Percentiles rank a stretch among this genome's conserved stretches.
Conservation (phyloP, 805 yeast genomes). For the Candida michaelii region DNA sequence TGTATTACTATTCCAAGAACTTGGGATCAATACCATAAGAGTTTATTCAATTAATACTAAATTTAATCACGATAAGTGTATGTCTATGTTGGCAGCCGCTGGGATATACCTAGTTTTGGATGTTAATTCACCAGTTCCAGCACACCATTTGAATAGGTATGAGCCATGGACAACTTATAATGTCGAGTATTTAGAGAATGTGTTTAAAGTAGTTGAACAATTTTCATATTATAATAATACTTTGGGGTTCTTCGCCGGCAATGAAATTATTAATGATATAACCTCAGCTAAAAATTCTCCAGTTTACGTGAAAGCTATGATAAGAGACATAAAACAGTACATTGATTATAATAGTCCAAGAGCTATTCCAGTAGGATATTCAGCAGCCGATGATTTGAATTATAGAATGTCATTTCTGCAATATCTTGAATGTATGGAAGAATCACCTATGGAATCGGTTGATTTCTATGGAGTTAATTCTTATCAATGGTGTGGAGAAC, state of each 20-base stretch:
- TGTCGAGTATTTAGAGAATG: constrained; percentile 65
- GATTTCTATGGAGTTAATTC: constrained; percentile 85
- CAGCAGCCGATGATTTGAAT: constrained; percentile 90
- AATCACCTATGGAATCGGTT: constrained; percentile 50
- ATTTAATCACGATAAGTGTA: constrained; percentile 82
- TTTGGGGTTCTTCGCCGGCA: constrained; percentile 88
- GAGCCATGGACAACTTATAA: constrained; percentile 93
- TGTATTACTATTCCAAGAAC: constrained; percentile 71
- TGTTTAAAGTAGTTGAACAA: constrained; percentile 75
- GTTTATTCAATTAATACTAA: constrained; percentile 85
- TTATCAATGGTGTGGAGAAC: constrained; percentile 87
- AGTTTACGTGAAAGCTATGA: constrained; percentile 69
- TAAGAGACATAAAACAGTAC: constrained; percentile 79
- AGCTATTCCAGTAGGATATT: constrained; percentile 84
- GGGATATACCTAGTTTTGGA: constrained; percentile 91
- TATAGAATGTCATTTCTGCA: constrained; percentile 75
- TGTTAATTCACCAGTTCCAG: constrained; percentile 81
- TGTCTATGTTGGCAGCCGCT: constrained; percentile 87
- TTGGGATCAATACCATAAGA: constrained; percentile 81
- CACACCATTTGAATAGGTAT: constrained; percentile 81
- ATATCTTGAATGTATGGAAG: constrained; percentile 74
- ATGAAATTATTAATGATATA: constrained; percentile 83
- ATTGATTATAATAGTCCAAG: constrained; percentile 60
- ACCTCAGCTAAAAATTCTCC: constrained; percentile 70
- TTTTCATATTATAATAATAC: constrained; percentile 87